Base-by-base conservation (phyloP, 129 eudicot genomes). In the Flaveria bidentis region DNA sequence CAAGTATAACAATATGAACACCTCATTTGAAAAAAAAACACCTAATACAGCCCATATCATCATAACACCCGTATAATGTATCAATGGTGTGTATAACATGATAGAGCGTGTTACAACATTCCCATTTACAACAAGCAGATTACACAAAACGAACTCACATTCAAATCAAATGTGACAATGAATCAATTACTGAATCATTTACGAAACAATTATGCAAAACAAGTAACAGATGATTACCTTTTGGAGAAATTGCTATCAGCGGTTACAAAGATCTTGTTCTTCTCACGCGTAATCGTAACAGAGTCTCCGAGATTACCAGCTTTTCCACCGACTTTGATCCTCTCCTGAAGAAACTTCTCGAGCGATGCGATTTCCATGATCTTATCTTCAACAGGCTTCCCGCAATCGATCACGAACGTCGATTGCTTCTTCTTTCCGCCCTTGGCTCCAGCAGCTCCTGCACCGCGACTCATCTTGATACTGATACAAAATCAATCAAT, bases 381-480 rank as follows among this genome's bases (percentile, higher is more conserved):
- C 84, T 85, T 85, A 16, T 85, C 89, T 56, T 85, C 86, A 47
- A 85, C 89, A 36, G 89, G 89, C 82, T 85, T 85, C 2, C 89
- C 89, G 16, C 89, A 85, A 71, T 85, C 86, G 4, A 85, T 85
- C 46, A 78, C 83, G 74, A 70, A 85, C 22, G 80, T 85, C 53
- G 80, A 63, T 33, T 67, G 49, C 75, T 82, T 82, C 80, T 85
- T 85, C 89, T 85, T 85, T 66, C 84, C 86, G 10, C 82, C 85
- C 77, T 73, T 77, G 0, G 78, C 84, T 12, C 78, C 87, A 2
- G 63, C 84, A 39, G 41, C 88, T 51, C 76, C 82, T 41, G 81
- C 78, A 62, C 73, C 83, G 18, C 84, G 82, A 82, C 89, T 85
- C 89, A 85, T 85, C 49, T 79, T 79, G 71, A 61, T 61, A 56